These are phyloP conservation scores for Kwoniella sp. DNA, from an alignment of 768 basidiomycete species.

Conservation along the genomic window DNA sequence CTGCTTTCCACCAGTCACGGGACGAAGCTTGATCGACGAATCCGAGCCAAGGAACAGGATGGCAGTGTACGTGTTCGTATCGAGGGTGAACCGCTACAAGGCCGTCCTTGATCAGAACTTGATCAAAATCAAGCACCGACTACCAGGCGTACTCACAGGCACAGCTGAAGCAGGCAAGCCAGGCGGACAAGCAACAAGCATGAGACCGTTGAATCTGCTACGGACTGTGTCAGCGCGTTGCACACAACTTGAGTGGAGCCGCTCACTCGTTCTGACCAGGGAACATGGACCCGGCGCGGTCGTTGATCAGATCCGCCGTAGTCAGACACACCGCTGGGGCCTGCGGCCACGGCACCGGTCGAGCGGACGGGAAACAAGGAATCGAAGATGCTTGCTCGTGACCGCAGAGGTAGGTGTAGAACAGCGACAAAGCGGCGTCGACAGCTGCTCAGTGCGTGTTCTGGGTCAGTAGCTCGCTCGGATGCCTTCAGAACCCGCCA, in stretches of 20 bases:
- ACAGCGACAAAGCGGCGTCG: slow-evolving; percentile 29
- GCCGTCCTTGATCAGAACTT: neutral
- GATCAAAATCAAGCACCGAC: neutral
- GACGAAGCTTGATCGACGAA: slow-evolving; percentile 12
- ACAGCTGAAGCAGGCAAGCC: slow-evolving; percentile 9
- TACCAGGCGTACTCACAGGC: slow-evolving; percentile 25
- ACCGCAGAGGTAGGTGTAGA: slow-evolving; percentile 40
- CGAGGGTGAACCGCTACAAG: neutral
- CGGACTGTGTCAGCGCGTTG: neutral
- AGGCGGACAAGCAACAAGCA: slow-evolving; percentile 32
- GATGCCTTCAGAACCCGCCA: no score
- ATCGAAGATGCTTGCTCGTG: slow-evolving; percentile 11
- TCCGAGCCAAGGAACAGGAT: slow-evolving; percentile 44
- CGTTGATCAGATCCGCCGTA: slow-evolving; percentile 36
- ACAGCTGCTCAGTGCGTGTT: slow-evolving; percentile 12
- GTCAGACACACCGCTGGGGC: slow-evolving; percentile 24
- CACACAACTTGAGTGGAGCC: neutral
- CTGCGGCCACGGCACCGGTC: slow-evolving; percentile 23
- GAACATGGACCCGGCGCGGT: slow-evolving; percentile 34
- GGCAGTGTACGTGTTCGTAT: slow-evolving; percentile 13
- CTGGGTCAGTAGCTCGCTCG: neutral
- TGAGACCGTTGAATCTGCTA: slow-evolving; percentile 39
- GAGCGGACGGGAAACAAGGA: slow-evolving; percentile 10
- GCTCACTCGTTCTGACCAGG: slow-evolving; percentile 38
- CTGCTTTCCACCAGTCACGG: neutral